Conservation (phyloP, 371 early-diverging fungal species). For the Circinella minor region DNA sequence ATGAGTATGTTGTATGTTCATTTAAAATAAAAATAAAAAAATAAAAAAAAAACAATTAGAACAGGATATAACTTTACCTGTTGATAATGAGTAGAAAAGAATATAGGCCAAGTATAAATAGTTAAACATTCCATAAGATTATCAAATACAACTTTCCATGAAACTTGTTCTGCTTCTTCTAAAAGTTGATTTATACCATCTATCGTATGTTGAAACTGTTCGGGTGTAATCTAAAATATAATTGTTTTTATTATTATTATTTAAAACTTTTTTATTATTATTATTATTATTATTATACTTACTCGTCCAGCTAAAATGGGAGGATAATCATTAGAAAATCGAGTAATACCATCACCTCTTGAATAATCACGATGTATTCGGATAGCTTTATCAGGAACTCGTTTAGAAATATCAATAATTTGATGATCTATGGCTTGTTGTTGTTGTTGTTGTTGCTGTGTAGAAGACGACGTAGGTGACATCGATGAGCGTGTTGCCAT, state of each 20-base stretch:
- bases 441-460: background rate
- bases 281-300: conserved; percentile 4
- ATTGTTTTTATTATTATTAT: background rate
- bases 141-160: conserved; percentile 39
- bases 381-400: conserved; percentile 12
- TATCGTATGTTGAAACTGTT: conserved; percentile 38
- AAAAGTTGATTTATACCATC: conserved; percentile 44
- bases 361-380: conserved; percentile 55
- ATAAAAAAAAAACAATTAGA: too few species aligned
- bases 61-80: too few species aligned
- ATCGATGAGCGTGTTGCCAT: conserved; percentile 25
- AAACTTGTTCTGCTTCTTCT: conserved; percentile 47
- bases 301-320: conserved; percentile 42
- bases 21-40: too few species aligned
- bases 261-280: background rate
- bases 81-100: conserved; percentile 53
- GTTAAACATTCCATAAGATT: conserved; percentile 52
- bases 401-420: conserved; percentile 11
- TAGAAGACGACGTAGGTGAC: conserved; percentile 8
- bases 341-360: conserved; percentile 53
- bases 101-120: conserved; percentile 51
- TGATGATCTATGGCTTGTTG: conserved; percentile 9
- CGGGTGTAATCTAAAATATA: background rate
- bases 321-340: conserved; percentile 45
- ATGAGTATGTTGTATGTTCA: background rate